These are phyloP conservation scores for Botrytis elliptica DNA, from an alignment of 2,329 filamentous ascomycete species.

Conservation along the genomic window DNA sequence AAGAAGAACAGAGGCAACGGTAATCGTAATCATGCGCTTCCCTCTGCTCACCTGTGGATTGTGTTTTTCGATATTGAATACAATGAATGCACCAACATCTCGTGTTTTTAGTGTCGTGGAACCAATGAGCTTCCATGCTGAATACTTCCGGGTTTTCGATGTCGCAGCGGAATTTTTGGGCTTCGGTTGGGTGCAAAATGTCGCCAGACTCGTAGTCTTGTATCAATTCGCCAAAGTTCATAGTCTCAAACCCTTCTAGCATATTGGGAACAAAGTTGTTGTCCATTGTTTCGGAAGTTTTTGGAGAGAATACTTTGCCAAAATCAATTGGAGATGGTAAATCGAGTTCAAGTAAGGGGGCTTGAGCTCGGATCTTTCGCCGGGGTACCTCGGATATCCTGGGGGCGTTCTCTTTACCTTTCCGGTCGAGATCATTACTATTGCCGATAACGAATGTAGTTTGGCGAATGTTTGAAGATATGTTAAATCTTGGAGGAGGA, in stretches of 20 bases:
- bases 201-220: background rate
- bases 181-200: background rate
- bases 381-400: background rate
- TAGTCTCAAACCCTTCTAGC: background rate
- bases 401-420: background rate
- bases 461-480: background rate
- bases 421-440: background rate
- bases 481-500: background rate
- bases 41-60: background rate
- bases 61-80: background rate
- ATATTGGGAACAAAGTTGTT: background rate
- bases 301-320: background rate
- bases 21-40: background rate
- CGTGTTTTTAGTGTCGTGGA: background rate
- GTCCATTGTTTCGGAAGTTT: background rate
- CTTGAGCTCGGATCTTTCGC: background rate
- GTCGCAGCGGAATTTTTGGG: background rate
- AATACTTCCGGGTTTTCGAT: background rate
- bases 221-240: background rate
- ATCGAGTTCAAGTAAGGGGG: background rate
- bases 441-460: background rate
- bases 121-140: background rate
- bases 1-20: background rate
- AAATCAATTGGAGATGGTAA: background rate
- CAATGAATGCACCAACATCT: background rate